Evolutionary conservation across 768 basidiomycete species (phyloP), one percentile per base, ranked within the genome.

Genomic region (Lactifluus piperatus): DNA sequence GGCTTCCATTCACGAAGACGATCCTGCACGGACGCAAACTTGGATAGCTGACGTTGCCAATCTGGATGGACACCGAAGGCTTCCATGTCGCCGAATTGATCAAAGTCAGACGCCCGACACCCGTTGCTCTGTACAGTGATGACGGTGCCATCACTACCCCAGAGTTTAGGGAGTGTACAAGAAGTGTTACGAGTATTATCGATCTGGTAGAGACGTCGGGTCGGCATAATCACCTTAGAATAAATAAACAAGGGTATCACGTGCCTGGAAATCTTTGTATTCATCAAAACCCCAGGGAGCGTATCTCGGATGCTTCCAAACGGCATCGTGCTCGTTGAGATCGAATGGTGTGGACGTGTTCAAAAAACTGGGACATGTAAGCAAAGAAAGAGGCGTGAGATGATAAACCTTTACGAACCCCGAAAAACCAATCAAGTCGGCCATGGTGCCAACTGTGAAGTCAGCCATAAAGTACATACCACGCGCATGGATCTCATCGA

Each of bases 11-110:
- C 94, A 46, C 93, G 81, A 37, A 95, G 82, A 79, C 94, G 90
- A 71, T 97, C 94, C 69, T 97, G 94, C 4, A 95, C 94, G 57
- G 93, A 94, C 37, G 94, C 92, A 71, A 95, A 95, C 69, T 97
- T 97, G 65, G 91, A 83, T 22, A 97, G 75, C 71, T 97, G 89
- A 79, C 94, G 93, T 68, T 95, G 82, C 88, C 84, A 93, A 74
- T 91, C 87, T 46, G 88, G 90, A 73, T 91, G 89, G 30, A 97
- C 93, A 85, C 94, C 94, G 69, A 95, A 95, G 63, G 94, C 94
- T 71, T 97, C 94, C 83, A 92, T 91, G 73, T 97, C 94, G 62
- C 94, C 94, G 65, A 88, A 97, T 61, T 95, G 93, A 72, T 97
- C 94, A 65, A 95, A 94, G 62, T 94, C 91, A 18, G 90, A 93